Percentiles rank a stretch among this genome's conserved stretches.
phyloP scores from a whole-genome alignment of 192 early-diverging fungal genomes.

The Coemansia erecta region DNA sequence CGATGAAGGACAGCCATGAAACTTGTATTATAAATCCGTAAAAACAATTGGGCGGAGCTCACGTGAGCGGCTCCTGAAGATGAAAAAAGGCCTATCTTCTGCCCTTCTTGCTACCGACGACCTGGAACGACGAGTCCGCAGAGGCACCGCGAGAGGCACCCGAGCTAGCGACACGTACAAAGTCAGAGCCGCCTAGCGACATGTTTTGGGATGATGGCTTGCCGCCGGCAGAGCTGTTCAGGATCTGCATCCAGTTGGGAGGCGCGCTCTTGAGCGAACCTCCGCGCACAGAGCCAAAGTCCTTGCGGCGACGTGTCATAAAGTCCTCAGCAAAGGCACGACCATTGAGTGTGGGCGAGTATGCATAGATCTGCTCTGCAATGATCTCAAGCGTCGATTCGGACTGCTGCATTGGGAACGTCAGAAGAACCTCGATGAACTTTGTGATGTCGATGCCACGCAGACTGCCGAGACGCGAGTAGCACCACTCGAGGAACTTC shows the following conservation, averaged over 20 bases:
- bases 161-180: neutral
- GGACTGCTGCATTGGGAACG: slow-evolving; percentile 66
- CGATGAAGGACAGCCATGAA: neutral
- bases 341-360: slow-evolving; percentile 69
- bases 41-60: neutral
- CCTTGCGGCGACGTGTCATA: slow-evolving; percentile 69
- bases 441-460: slow-evolving; percentile 63
- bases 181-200: neutral
- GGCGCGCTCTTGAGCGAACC: slow-evolving; percentile 38
- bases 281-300: slow-evolving; percentile 30
- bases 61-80: neutral
- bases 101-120: slow-evolving; percentile 35
- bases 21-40: neutral
- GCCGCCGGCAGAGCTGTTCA: slow-evolving; percentile 4
- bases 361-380: slow-evolving; percentile 71
- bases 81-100: slow-evolving; percentile 14
- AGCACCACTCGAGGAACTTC: slow-evolving; percentile 74
- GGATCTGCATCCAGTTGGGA: slow-evolving; percentile 31
- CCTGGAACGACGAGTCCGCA: slow-evolving; percentile 35
- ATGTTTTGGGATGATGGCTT: neutral
- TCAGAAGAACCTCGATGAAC: slow-evolving; percentile 73
- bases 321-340: slow-evolving; percentile 79
- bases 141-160: neutral
- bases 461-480: slow-evolving; percentile 60
- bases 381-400: slow-evolving; percentile 71